Evolutionary conservation across 2,329 filamentous ascomycete species (phyloP).

Genomic region (Pseudogymnoascus sp.): DNA sequence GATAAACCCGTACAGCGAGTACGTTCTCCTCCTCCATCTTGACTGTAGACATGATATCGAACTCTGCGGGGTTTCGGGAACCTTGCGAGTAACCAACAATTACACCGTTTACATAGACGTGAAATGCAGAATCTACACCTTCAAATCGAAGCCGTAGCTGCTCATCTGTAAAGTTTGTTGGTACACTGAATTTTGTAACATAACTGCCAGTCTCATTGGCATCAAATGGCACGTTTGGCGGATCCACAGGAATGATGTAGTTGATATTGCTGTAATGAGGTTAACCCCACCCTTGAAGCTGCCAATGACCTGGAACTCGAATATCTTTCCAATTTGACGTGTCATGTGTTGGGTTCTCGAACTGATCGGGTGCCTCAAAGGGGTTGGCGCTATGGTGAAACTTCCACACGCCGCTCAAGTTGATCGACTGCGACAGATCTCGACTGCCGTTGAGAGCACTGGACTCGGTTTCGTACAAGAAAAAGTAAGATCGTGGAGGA

Average conservation of each 20-base stretch:
- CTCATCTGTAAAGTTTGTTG: slow-evolving; percentile 30
- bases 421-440: slow-evolving; percentile 29
- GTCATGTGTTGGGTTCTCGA: slow-evolving; percentile 24
- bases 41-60: slow-evolving; percentile 40
- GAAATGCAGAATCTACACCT: slow-evolving; percentile 47
- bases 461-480: background rate
- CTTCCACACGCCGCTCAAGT: slow-evolving; percentile 30
- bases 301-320: slow-evolving; percentile 47
- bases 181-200: slow-evolving; percentile 39
- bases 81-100: slow-evolving; percentile 48
- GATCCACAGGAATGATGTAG: slow-evolving; percentile 46
- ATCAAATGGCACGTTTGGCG: slow-evolving; percentile 42
- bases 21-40: slow-evolving; percentile 31
- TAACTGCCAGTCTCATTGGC: slow-evolving; percentile 49
- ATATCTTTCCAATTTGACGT: slow-evolving; percentile 43
- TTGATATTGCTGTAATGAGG: slow-evolving; percentile 45
- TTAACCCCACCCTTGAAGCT: slow-evolving; percentile 46
- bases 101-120: slow-evolving; percentile 45
- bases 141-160: slow-evolving; percentile 48
- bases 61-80: slow-evolving; percentile 45
- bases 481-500: background rate
- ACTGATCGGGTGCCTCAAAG: slow-evolving; percentile 16
- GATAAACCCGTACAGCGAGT: slow-evolving; percentile 43
- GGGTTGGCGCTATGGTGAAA: slow-evolving; percentile 24
- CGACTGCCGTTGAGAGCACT: slow-evolving; percentile 21